phyloP scores from a whole-genome alignment of 148 eudicot species.

The Nepenthes mirabilis region DNA sequence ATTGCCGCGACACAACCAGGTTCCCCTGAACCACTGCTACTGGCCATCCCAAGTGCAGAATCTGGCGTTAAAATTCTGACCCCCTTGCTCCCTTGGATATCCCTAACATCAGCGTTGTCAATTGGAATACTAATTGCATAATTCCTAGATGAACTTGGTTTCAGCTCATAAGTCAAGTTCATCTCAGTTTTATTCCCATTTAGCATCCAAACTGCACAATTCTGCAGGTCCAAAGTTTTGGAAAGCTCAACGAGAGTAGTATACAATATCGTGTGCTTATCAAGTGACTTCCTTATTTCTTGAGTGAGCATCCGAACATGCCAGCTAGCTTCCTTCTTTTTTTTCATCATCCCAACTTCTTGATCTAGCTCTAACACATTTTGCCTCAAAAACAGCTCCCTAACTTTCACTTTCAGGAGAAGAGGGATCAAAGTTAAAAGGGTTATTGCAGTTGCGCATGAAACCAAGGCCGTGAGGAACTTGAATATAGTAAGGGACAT shows the following conservation, averaged over 20 bases:
- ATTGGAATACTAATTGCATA: slow-evolving; percentile 29
- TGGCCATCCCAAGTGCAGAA: slow-evolving; percentile 45
- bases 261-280: slow-evolving; percentile 63
- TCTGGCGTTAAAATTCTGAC: slow-evolving; percentile 46
- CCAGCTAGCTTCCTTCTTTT: slow-evolving; percentile 69
- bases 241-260: slow-evolving; percentile 88
- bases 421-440: slow-evolving; percentile 76
- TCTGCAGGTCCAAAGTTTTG: slow-evolving; percentile 56
- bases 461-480: slow-evolving; percentile 82
- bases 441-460: slow-evolving; percentile 88
- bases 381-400: slow-evolving; percentile 69
- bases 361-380: slow-evolving; percentile 74
- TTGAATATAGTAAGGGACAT: slow-evolving; percentile 86
- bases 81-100: slow-evolving; percentile 35
- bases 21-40: slow-evolving; percentile 38
- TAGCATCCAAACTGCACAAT: slow-evolving; percentile 97
- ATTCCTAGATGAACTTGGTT: slow-evolving; percentile 14
- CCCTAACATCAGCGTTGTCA: slow-evolving; percentile 47
- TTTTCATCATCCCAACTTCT: slow-evolving; percentile 70
- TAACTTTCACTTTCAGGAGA: slow-evolving; percentile 73
- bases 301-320: slow-evolving; percentile 93
- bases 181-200: slow-evolving; percentile 49
- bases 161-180: slow-evolving; percentile 54
- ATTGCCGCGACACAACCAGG: slow-evolving; percentile 70
- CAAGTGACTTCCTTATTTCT: slow-evolving; percentile 79